A percentile compares a stretch with the other conserved stretches of the same genome.
These are phyloP conservation scores for Lavandula angustifolia DNA, from an alignment of 257 asterid genomes.

Conservation along the genomic window DNA sequence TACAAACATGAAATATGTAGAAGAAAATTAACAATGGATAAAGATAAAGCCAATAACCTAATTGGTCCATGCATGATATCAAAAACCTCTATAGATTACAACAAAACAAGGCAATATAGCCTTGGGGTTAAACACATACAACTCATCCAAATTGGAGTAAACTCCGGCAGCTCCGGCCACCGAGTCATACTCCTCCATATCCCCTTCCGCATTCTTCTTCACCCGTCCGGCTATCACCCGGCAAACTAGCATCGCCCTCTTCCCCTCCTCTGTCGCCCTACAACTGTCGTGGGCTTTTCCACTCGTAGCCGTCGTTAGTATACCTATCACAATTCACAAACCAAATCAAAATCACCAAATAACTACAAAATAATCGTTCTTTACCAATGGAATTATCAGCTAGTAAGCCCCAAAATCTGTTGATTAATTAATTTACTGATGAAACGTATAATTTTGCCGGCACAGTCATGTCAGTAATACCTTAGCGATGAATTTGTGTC, in stretches of 20 bases:
- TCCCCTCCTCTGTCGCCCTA: conserved; percentile 45
- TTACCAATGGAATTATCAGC: no score
- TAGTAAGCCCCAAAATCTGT: no score
- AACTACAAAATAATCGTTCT: no score
- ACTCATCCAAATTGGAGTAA: conserved; percentile 78
- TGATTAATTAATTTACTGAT: no score
- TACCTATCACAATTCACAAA: no score
- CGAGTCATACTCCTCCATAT: conserved; percentile 71
- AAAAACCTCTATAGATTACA: conserved; percentile 71
- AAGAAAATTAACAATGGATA: no score
- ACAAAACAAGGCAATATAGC: conserved; percentile 95
- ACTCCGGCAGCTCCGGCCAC: conserved; percentile 63
- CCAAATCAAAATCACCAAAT: no score
- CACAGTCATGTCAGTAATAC: no score
- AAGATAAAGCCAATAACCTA: conserved; percentile 33
- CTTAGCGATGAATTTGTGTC: no score
- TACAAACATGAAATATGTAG: conserved; percentile 27
- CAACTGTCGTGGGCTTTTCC: conserved; percentile 80
- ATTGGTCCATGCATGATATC: no score
- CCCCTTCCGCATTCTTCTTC: conserved; percentile 63
- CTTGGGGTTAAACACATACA: conserved; percentile 74
- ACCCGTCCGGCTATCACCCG: conserved; percentile 88
- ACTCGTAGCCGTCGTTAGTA: conserved; percentile 72
- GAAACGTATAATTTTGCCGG: no score
- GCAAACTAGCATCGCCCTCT: conserved; percentile 86